phyloP scores from a whole-genome alignment of 768 basidiomycete genomes.

The Imleria badia region DNA sequence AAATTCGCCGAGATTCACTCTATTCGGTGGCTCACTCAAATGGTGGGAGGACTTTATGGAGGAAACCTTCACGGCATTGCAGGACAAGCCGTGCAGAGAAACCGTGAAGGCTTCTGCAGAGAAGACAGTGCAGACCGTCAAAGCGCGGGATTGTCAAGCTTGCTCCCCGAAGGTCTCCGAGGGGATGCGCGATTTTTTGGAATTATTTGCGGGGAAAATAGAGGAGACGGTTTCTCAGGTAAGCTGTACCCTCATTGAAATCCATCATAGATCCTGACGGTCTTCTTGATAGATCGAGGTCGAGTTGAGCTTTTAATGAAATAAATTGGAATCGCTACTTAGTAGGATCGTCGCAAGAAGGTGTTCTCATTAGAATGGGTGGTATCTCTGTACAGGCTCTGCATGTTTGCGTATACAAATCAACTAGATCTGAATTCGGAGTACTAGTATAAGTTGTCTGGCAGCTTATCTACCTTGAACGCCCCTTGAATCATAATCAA shows the following conservation, averaged over 20 bases:
- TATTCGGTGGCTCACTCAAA: neutral
- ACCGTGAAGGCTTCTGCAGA: neutral
- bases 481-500: too few species aligned
- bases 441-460: neutral
- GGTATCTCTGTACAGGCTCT: too few species aligned
- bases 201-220: conserved; percentile 7
- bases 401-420: neutral
- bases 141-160: neutral
- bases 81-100: neutral
- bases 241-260: neutral
- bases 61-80: neutral
- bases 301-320: neutral
- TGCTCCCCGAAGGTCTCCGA: conserved; percentile 1
- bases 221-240: conserved; percentile 12
- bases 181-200: conserved; percentile 15
- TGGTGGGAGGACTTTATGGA: conserved; percentile 25
- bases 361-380: too few species aligned
- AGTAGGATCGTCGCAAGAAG: neutral
- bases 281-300: conserved; percentile 8
- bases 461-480: too few species aligned
- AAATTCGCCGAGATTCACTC: neutral
- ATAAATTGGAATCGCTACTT: neutral
- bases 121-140: neutral
- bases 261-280: neutral
- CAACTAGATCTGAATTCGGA: neutral